A percentile compares a stretch with the other conserved stretches of the same genome.
These are phyloP conservation scores for Amaranthus cruentus DNA, from an alignment of 148 eudicot species.

Conservation along the genomic window DNA sequence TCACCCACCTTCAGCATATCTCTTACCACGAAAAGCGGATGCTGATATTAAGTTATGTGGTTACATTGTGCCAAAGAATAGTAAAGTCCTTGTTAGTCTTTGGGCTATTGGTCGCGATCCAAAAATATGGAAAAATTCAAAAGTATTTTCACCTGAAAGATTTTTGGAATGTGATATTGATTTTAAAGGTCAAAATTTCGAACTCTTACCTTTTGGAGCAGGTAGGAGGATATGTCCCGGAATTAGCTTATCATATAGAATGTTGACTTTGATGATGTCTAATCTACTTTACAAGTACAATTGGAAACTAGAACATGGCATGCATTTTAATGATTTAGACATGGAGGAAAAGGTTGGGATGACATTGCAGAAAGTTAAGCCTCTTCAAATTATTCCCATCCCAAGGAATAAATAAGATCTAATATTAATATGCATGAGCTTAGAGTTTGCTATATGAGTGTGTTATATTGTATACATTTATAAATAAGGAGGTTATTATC, in stretches of 20 bases:
- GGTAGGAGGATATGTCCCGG: slow-evolving; percentile 69
- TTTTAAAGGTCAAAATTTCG: slow-evolving; percentile 47
- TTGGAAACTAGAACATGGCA: slow-evolving; percentile 41
- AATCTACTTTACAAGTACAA: slow-evolving; percentile 44
- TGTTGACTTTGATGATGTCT: slow-evolving; percentile 40
- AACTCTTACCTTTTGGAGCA: slow-evolving; percentile 41
- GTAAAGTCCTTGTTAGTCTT: slow-evolving; percentile 56
- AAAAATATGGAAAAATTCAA: slow-evolving; percentile 38
- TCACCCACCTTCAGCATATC: slow-evolving; percentile 42
- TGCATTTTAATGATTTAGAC: slow-evolving; percentile 25
- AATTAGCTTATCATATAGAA: slow-evolving; percentile 36
- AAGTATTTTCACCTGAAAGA: slow-evolving; percentile 53
- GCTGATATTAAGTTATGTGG: slow-evolving; percentile 37
- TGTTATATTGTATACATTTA: too few relatives aligned
- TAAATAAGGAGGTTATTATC: too few relatives aligned
- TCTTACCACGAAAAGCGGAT: slow-evolving; percentile 55
- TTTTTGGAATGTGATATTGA: slow-evolving; percentile 40
- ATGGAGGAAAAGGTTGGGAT: slow-evolving; percentile 49
- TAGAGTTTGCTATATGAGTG: too few relatives aligned
- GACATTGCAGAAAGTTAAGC: slow-evolving; percentile 32
- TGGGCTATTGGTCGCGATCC: slow-evolving; percentile 75
- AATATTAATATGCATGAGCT: too few relatives aligned
- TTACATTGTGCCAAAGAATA: slow-evolving; percentile 43
- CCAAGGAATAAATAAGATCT: not conserved
- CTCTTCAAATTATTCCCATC: slow-evolving; percentile 20